These are phyloP conservation scores for Boechera retrofracta DNA, from an alignment of 345 rosid genomes.

Conservation along the genomic window DNA sequence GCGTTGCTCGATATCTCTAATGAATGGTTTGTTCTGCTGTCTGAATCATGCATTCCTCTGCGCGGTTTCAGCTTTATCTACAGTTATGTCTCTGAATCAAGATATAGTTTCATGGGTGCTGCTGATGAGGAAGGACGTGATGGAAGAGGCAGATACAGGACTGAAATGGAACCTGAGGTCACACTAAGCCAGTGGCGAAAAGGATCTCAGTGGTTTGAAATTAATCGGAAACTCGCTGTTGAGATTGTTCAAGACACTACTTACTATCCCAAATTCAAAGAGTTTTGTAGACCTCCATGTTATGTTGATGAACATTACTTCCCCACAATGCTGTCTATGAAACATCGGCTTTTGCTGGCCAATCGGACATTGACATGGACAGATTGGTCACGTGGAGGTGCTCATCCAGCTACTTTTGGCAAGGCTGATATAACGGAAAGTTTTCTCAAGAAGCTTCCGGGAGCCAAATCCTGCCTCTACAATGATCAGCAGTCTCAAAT, in stretches of 20 bases:
- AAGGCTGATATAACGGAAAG: slow-evolving; percentile 58
- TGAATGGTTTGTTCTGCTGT: slow-evolving; percentile 86
- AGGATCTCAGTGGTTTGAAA: slow-evolving; percentile 96
- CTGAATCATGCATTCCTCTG: slow-evolving; percentile 91
- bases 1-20: slow-evolving; percentile 88
- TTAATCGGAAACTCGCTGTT: slow-evolving; percentile 67
- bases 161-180: slow-evolving; percentile 70
- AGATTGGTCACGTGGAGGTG: slow-evolving; percentile 94
- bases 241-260: slow-evolving; percentile 62
- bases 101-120: slow-evolving; percentile 77
- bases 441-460: slow-evolving; percentile 61
- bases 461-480: slow-evolving; percentile 56
- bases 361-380: slow-evolving; percentile 82
- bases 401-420: slow-evolving; percentile 88
- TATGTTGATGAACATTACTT: slow-evolving; percentile 94
- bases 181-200: slow-evolving; percentile 83
- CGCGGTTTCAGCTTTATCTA: slow-evolving; percentile 71
- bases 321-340: slow-evolving; percentile 81
- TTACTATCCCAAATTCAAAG: slow-evolving; percentile 79
- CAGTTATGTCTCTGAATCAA: slow-evolving; percentile 63
- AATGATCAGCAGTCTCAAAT: slow-evolving; percentile 54
- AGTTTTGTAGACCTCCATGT: slow-evolving; percentile 73
- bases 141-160: slow-evolving; percentile 81
- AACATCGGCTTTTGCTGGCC: slow-evolving; percentile 63
- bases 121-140: slow-evolving; percentile 76